Conservation (phyloP, 2,329 filamentous ascomycete genomes). For the Hymenoscyphus fructigenus region DNA sequence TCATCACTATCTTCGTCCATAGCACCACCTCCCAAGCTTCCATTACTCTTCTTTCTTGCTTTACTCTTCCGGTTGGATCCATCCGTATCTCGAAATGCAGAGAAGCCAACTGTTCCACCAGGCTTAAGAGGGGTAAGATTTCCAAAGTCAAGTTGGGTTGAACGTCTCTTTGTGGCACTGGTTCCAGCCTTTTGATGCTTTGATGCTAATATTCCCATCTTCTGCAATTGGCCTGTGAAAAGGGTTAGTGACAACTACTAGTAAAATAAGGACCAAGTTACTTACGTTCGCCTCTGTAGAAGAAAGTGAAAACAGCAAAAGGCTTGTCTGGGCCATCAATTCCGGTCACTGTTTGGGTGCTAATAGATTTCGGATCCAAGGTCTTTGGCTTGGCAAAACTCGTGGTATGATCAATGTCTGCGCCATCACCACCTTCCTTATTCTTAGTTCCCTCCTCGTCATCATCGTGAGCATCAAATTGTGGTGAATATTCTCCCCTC, state of each 20-base stretch:
- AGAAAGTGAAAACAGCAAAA: constrained; percentile 95
- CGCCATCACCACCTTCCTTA: constrained; percentile 60
- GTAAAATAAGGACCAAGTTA: constrained; percentile 28
- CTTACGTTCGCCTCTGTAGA: constrained; percentile 93
- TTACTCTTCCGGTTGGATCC: constrained; percentile 58
- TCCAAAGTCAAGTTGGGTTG: constrained; percentile 80
- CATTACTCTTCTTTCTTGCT: constrained; percentile 62
- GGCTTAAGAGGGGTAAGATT: constrained; percentile 81
- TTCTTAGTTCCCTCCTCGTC: constrained; percentile 62
- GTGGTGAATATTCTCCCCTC: constrained; percentile 94
- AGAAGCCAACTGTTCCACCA: constrained; percentile 85
- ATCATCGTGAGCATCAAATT: constrained; percentile 95
- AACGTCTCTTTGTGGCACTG: constrained; percentile 71
- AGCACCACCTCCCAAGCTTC: constrained; percentile 47
- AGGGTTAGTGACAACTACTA: constrained; percentile 19
- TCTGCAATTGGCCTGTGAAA: constrained; percentile 79
- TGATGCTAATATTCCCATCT: constrained; percentile 84
- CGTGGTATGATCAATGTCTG: constrained; percentile 92
- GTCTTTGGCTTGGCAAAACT: constrained; percentile 97
- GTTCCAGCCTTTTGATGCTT: constrained; percentile 61
- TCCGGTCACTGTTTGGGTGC: constrained; percentile 97
- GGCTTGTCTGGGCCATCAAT: constrained; percentile 95
- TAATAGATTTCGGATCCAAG: constrained; percentile 94
- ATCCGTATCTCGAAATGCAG: constrained; percentile 76
- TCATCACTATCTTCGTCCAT: constrained; percentile 74